Evolutionary conservation across 2,329 filamentous ascomycete genomes (phyloP).

Genomic region (Sphaerulina populicola): DNA sequence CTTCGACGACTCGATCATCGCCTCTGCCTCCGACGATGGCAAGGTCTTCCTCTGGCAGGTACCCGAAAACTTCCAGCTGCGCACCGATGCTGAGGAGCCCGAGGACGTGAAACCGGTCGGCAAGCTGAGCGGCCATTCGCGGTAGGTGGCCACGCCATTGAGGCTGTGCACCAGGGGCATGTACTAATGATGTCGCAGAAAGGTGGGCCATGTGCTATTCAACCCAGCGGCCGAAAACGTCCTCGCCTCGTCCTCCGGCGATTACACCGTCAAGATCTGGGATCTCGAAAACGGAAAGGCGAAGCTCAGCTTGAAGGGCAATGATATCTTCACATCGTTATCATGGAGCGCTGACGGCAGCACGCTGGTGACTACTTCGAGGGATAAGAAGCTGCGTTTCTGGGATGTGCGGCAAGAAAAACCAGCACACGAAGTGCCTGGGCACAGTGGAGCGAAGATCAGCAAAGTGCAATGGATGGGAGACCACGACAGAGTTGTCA

Average conservation of each 20-base stretch:
- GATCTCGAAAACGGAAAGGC: slow-evolving; percentile 73
- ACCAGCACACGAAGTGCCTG: slow-evolving; percentile 71
- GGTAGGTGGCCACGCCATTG: slow-evolving; percentile 44
- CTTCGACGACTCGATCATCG: slow-evolving; percentile 87
- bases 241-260: slow-evolving; percentile 87
- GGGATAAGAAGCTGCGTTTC: slow-evolving; percentile 95
- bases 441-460: slow-evolving; percentile 92
- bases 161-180: background rate
- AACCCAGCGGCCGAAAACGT: slow-evolving; percentile 94
- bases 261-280: slow-evolving; percentile 93
- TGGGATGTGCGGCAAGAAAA: slow-evolving; percentile 96
- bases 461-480: slow-evolving; percentile 95
- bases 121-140: slow-evolving; percentile 78
- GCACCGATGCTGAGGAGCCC: slow-evolving; percentile 75
- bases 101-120: slow-evolving; percentile 70
- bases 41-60: slow-evolving; percentile 97
- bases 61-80: slow-evolving; percentile 74
- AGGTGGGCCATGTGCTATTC: slow-evolving; percentile 96
- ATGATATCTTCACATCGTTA: slow-evolving; percentile 87
- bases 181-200: slow-evolving; percentile 49
- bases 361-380: slow-evolving; percentile 80
- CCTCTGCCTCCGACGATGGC: slow-evolving; percentile 90
- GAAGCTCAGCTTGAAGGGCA: slow-evolving; percentile 70
- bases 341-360: slow-evolving; percentile 90
- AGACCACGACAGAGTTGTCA: slow-evolving; percentile 90